These are phyloP conservation scores for Monosporascus cannonballus DNA, from an alignment of 2,329 filamentous ascomycete genomes.

Conservation along the genomic window DNA sequence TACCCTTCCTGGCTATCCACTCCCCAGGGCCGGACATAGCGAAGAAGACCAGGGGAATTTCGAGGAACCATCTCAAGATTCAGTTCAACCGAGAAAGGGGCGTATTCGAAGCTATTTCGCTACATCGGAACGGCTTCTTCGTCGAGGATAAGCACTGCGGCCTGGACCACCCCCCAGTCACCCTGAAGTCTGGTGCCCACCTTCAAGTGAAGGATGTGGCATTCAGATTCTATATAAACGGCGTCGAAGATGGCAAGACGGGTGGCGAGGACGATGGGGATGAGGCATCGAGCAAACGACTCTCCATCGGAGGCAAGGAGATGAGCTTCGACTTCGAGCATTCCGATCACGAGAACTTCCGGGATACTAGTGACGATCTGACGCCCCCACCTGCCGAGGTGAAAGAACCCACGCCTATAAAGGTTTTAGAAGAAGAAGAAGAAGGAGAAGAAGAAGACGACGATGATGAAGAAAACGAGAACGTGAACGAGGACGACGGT, in stretches of 20 bases:
- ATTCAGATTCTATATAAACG: conserved; percentile 64
- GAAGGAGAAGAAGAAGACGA: conserved; percentile 26
- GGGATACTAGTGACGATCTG: conserved; percentile 49
- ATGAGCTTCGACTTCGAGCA: conserved; percentile 72
- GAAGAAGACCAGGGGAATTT: conserved; percentile 64
- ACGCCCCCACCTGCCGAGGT: conserved; percentile 30
- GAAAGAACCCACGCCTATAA: conserved; percentile 33
- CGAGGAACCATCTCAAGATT: conserved; percentile 67
- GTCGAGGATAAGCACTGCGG: conserved; percentile 53
- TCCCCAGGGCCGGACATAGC: conserved; percentile 58
- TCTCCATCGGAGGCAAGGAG: conserved; percentile 55
- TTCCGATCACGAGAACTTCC: conserved; percentile 49
- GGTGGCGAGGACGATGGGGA: conserved; percentile 53
- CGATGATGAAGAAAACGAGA: conserved; percentile 32
- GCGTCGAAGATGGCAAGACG: conserved; percentile 49
- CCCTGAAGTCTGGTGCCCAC: conserved; percentile 57
- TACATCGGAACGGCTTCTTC: conserved; percentile 64
- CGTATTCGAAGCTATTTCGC: conserved; percentile 57
- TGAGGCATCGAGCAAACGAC: conserved; percentile 39
- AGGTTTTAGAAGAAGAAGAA: conserved; percentile 13
- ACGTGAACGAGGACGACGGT: conserved; percentile 18
- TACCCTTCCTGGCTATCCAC: conserved; percentile 66
- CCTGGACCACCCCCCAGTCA: conserved; percentile 44
- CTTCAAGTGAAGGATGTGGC: conserved; percentile 67
- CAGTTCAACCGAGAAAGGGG: conserved; percentile 58